These are phyloP conservation scores for Talaromyces sp. DNA, from an alignment of 2,329 filamentous ascomycete species.

Conservation along the genomic window DNA sequence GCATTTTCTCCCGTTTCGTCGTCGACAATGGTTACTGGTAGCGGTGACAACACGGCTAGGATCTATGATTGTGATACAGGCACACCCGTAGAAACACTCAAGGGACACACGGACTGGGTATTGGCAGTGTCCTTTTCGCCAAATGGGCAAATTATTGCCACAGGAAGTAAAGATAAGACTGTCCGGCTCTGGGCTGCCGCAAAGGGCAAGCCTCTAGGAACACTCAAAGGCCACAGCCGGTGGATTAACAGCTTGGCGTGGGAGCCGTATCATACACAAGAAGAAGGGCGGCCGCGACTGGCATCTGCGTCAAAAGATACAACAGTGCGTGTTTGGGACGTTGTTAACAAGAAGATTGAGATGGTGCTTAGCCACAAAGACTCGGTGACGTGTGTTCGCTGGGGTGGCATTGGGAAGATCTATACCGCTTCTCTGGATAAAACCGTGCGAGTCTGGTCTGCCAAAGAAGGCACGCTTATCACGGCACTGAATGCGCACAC, in stretches of 20 bases:
- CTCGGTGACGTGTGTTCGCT: slow-evolving; percentile 83
- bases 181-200: slow-evolving; percentile 86
- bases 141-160: slow-evolving; percentile 75
- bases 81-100: slow-evolving; percentile 78
- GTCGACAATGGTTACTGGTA: slow-evolving; percentile 76
- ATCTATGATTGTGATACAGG: slow-evolving; percentile 96
- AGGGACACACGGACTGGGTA: slow-evolving; percentile 87
- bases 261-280: slow-evolving; percentile 88
- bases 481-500: slow-evolving; percentile 78
- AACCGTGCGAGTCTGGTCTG: slow-evolving; percentile 86
- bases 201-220: slow-evolving; percentile 69
- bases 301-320: slow-evolving; percentile 87
- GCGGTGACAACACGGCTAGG: slow-evolving; percentile 83
- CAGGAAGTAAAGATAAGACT: slow-evolving; percentile 87
- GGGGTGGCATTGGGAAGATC: slow-evolving; percentile 84
- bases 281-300: slow-evolving; percentile 67
- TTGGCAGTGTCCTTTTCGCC: slow-evolving; percentile 83
- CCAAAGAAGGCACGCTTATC: slow-evolving; percentile 69
- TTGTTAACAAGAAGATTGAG: slow-evolving; percentile 71
- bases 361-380: slow-evolving; percentile 82
- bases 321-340: slow-evolving; percentile 83
- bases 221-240: slow-evolving; percentile 80
- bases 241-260: slow-evolving; percentile 85
- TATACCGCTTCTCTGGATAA: slow-evolving; percentile 89
- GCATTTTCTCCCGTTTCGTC: slow-evolving; percentile 80